Conservation (phyloP, 1,284 basidiomycete genomes). For the Apiotrichum veenhuisii region DNA sequence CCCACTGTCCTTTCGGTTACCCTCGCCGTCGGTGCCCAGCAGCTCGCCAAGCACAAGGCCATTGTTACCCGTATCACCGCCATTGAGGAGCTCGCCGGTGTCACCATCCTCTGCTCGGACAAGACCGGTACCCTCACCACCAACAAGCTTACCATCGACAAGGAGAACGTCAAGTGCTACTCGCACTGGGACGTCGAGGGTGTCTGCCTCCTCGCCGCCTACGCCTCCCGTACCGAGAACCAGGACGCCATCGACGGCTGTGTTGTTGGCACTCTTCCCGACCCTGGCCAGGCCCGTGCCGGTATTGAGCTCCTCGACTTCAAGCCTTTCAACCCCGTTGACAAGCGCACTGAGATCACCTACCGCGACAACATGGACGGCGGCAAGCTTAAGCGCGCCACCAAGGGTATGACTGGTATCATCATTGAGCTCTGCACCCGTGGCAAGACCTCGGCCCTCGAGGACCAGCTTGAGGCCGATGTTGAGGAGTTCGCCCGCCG, state of each 20-base stretch:
- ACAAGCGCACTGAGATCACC: constrained; percentile 98
- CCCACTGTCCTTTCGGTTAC: constrained; percentile 94
- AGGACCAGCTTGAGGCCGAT: constrained; percentile 87
- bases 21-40: constrained; percentile 94
- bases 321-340: constrained; percentile 98
- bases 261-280: constrained; percentile 75
- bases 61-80: constrained; percentile 98
- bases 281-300: constrained; percentile 68
- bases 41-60: constrained; percentile 96
- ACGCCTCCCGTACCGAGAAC: constrained; percentile 97
- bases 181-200: constrained; percentile 83
- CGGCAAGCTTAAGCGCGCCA: constrained; percentile 94
- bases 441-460: constrained; percentile 89
- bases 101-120: constrained; percentile 95
- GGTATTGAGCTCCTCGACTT: constrained; percentile 97
- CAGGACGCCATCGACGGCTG: constrained; percentile 94
- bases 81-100: constrained; percentile 94
- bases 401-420: constrained; percentile 98
- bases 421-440: constrained; percentile 93
- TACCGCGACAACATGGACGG: constrained; percentile 82
- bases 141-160: constrained; percentile 98
- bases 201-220: constrained; percentile 87
- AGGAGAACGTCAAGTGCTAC: constrained; percentile 86
- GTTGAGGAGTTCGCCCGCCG: constrained; percentile 92
- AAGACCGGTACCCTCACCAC: constrained; percentile 97